Evolutionary conservation across 2,329 filamentous ascomycete genomes (phyloP), one percentile per base, ranked within the genome.

Genomic region (Epicoccum nigrum): DNA sequence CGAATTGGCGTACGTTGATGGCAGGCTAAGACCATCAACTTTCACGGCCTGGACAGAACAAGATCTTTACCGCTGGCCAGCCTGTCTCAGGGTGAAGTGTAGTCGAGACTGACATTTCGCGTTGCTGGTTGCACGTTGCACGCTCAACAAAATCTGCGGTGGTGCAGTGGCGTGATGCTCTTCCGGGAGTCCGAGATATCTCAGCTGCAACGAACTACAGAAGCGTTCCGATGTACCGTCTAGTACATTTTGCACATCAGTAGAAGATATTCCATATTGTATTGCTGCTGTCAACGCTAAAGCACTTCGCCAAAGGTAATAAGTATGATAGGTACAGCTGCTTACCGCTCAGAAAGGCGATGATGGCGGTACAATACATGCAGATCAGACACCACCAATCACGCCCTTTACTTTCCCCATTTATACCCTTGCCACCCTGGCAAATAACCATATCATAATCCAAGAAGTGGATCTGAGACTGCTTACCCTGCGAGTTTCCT

Each of bases 101-200:
- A 2, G 28, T 15, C 33, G 23, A 20, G 17, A 17, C 16, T 17
- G 11, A 28, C 39, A 25, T 25, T 33, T 37, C 12, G 13, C 3
- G 7, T 45, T 12, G 35, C 31, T 32, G 13, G 31, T 45, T 38
- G 40, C 17, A 30, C 4, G 41, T 37, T 43, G 9, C 30, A 30
- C 17, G 20, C 45, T 49, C 45, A 49, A 49, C 40, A 45, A 17
- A 42, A 41, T n/a, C n/a, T 16, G 25, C 35, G n/a, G 45, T 47
- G 43, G 43, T 43, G 35, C 33, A 44, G 54, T 56, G 54, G 54
- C 51, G 54, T 59, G 55, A 58, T 55, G 20, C 34, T 47, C 44
- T 34, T 43, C 43, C 31, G 23, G 32, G 51, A 49, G 39, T 50
- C 54, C 54, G 50, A 54, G 33, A 23, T 41, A 46, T 32, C 28